A percentile compares a stretch with the other conserved stretches of the same genome.
Conservation (phyloP, 164 flowering plant genomes). For the Malania oleifera region DNA sequence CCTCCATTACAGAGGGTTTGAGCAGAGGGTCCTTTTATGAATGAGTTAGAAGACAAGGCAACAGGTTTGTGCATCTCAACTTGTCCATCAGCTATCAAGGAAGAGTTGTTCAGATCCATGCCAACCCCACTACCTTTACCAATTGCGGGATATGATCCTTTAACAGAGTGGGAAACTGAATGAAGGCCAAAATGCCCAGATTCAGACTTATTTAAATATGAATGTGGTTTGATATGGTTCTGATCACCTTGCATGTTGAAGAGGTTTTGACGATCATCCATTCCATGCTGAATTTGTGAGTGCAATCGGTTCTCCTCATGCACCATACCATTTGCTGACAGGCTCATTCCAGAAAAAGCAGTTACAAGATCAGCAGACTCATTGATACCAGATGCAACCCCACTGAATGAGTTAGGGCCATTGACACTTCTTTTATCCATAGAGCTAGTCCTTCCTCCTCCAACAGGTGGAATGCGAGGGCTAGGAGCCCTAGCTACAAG, state of each 20-base stretch:
- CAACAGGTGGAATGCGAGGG: conserved; percentile 72
- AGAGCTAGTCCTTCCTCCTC: conserved; percentile 46
- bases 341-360: conserved; percentile 70
- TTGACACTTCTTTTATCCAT: conserved; percentile 44
- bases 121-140: conserved; percentile 33
- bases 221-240: conserved; percentile 34
- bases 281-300: conserved; percentile 37
- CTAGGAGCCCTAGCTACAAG: conserved; percentile 62
- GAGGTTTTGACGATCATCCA: conserved; percentile 36
- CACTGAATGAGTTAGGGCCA: conserved; percentile 37
- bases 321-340: conserved; percentile 36
- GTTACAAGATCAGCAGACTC: conserved; percentile 52
- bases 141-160: conserved; percentile 28
- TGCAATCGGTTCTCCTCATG: conserved; percentile 39
- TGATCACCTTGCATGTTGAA: conserved; percentile 44
- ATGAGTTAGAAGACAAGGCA: conserved; percentile 28
- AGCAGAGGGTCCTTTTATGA: conserved; percentile 32
- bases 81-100: conserved; percentile 29
- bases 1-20: conserved; percentile 30
- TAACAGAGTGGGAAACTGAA: conserved; percentile 27
- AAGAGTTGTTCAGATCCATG: conserved; percentile 23
- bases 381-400: conserved; percentile 31
- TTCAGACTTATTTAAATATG: conserved; percentile 37
- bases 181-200: conserved; percentile 26
- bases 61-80: conserved; percentile 29